phyloP scores from a whole-genome alignment of 371 early-diverging fungal species.

The Sporodiniella umbellata region DNA sequence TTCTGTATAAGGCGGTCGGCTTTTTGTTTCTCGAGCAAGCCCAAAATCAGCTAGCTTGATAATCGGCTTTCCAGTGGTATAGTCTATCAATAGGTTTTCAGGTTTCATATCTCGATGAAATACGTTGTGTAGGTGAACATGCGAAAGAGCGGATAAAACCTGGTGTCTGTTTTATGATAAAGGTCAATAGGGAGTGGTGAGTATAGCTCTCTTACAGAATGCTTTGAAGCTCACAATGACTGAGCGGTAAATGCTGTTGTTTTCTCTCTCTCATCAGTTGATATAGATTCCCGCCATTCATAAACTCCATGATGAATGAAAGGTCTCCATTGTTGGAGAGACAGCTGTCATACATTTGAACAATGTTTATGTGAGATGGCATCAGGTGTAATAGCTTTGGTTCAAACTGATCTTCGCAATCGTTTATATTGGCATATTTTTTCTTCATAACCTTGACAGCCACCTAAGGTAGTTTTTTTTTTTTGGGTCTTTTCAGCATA shows the following conservation, averaged over 20 bases:
- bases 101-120: slow-evolving; percentile 98
- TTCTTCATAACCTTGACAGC: slow-evolving; percentile 96
- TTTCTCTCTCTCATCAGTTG: slow-evolving; percentile 76
- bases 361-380: slow-evolving; percentile 76
- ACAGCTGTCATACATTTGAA: slow-evolving; percentile 81
- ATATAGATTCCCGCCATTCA: slow-evolving; percentile 89
- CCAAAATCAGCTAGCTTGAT: slow-evolving; percentile 96
- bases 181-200: too few relatives aligned
- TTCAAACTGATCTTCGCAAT: slow-evolving; percentile 79
- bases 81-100: slow-evolving; percentile 69
- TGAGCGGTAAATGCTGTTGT: slow-evolving; percentile 34
- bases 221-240: slow-evolving; percentile 24
- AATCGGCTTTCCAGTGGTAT: slow-evolving; percentile 23
- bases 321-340: slow-evolving; percentile 74
- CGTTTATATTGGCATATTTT: slow-evolving; percentile 75
- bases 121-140: slow-evolving; percentile 88
- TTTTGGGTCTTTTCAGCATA: not conserved
- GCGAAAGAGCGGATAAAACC: slow-evolving; percentile 79
- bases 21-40: slow-evolving; percentile 82
- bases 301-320: slow-evolving; percentile 91
- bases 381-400: slow-evolving; percentile 65
- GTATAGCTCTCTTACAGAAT: slow-evolving; percentile 27
- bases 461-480: slow-evolving; percentile 50
- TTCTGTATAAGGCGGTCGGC: slow-evolving; percentile 84
- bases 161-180: slow-evolving; percentile 74